A percentile compares a stretch with the other conserved stretches of the same genome.
Conservation (phyloP, 139 green algal species). For the Spirogloea muscicola region DNA sequence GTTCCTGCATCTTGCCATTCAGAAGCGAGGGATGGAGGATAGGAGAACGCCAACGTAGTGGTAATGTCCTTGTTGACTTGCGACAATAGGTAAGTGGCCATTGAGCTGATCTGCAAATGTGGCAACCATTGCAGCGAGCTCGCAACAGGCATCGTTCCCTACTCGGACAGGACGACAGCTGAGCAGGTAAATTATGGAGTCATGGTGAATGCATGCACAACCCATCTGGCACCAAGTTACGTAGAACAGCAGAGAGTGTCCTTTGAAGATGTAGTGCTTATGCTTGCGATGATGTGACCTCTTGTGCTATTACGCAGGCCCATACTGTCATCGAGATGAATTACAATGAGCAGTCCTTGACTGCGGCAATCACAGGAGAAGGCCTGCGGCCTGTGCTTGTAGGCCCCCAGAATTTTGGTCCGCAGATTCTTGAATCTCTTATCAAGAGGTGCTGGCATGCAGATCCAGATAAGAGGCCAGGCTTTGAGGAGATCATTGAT, state of each 20-base stretch:
- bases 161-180: conserved; percentile 37
- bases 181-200: conserved; percentile 23
- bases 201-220: too few species aligned
- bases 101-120: not conserved
- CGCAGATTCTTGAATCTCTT: not conserved
- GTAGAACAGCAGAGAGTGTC: too few species aligned
- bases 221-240: too few species aligned
- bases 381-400: conserved; percentile 30
- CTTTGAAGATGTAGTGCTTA: not conserved
- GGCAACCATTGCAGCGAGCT: conserved; percentile 17
- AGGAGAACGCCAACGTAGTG: too few species aligned
- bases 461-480: conserved; percentile 2
- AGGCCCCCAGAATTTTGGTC: not conserved
- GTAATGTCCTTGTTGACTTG: too few species aligned
- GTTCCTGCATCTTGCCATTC: too few species aligned
- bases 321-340: conserved; percentile 49
- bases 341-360: conserved; percentile 40
- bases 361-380: conserved; percentile 30
- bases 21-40: too few species aligned
- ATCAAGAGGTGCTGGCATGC: conserved; percentile 24
- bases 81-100: not conserved
- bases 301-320: conserved; percentile 5
- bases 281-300: not conserved
- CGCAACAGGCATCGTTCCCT: conserved; percentile 32
- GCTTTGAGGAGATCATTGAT: not conserved